Conservation (phyloP, 2,329 filamentous ascomycete genomes). For the Fusarium newnesense region DNA sequence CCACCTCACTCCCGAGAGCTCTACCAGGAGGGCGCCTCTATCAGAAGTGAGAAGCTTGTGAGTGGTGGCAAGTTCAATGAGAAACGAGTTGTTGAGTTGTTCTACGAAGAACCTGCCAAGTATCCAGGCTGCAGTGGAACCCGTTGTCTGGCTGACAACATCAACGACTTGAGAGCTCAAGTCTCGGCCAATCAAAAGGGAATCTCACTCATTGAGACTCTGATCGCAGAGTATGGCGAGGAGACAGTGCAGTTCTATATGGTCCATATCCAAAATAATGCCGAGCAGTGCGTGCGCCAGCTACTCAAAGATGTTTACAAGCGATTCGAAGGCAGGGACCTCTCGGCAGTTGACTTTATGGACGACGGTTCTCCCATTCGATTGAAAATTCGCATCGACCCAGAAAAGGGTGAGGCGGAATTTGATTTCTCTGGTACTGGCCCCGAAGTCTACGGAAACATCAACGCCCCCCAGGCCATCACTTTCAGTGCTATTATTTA, state of each 20-base stretch:
- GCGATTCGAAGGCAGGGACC: conserved; percentile 75
- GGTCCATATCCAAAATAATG: conserved; percentile 82
- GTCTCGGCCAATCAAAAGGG: conserved; percentile 87
- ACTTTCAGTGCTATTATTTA: conserved; percentile 91
- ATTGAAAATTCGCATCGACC: conserved; percentile 79
- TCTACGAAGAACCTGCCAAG: conserved; percentile 78
- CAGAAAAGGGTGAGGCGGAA: conserved; percentile 77
- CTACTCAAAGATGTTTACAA: conserved; percentile 77
- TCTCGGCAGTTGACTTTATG: conserved; percentile 82
- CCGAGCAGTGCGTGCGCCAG: conserved; percentile 77
- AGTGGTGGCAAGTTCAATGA: conserved; percentile 83
- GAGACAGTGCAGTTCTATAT: conserved; percentile 86
- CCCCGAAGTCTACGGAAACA: conserved; percentile 81
- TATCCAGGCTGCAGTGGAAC: conserved; percentile 83
- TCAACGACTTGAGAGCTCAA: conserved; percentile 86
- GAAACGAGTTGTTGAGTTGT: conserved; percentile 75
- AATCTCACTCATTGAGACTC: conserved; percentile 79
- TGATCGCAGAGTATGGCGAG: conserved; percentile 83
- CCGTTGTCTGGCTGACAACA: conserved; percentile 80
- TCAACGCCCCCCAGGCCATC: conserved; percentile 84
- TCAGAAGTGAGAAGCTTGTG: conserved; percentile 75
- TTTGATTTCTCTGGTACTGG: conserved; percentile 87
- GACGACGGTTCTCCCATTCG: conserved; percentile 83
- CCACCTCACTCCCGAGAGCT: conserved; percentile 76
- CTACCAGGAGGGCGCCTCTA: conserved; percentile 71